phyloP scores from a whole-genome alignment of 768 basidiomycete species.

The Rhodotorula taiwanensis region DNA sequence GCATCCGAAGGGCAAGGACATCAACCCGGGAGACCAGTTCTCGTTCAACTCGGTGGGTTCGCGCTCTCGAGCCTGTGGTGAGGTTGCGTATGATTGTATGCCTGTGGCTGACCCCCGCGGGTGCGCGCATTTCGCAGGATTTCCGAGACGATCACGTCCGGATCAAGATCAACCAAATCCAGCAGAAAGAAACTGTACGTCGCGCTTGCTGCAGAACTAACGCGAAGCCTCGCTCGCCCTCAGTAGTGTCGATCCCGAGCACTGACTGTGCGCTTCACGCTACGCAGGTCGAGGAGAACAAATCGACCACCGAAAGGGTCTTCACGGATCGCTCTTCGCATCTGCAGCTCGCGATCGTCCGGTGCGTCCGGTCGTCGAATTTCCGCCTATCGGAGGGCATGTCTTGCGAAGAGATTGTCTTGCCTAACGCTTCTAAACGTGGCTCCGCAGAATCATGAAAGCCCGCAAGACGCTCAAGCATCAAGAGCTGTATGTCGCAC shows the following conservation, averaged over 20 bases:
- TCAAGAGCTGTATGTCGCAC: constrained; percentile 55
- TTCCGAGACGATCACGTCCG: constrained; percentile 72
- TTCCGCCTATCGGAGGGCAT: background rate
- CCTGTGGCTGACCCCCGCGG: background rate
- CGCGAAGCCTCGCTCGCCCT: no score
- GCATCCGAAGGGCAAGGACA: constrained; percentile 66
- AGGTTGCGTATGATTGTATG: background rate
- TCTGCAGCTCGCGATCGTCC: constrained; percentile 90
- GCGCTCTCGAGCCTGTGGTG: no score
- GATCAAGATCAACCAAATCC: constrained; percentile 91
- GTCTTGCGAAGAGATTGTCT: no score
- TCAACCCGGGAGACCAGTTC: constrained; percentile 69
- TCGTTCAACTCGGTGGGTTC: constrained; percentile 59
- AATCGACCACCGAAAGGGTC: constrained; percentile 71
- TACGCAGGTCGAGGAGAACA: constrained; percentile 73
- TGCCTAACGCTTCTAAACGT: no score
- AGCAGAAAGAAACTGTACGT: constrained; percentile 81
- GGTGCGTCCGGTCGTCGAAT: constrained; percentile 42
- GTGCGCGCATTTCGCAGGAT: constrained; percentile 14
- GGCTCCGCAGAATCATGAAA: constrained; percentile 59
- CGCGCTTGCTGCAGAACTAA: no score
- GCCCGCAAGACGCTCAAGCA: constrained; percentile 69
- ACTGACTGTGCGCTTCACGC: no score
- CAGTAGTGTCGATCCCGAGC: no score
- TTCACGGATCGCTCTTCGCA: constrained; percentile 78